These are phyloP conservation scores for Lablab purpureus DNA, from an alignment of 306 rosid genomes.

Conservation along the genomic window DNA sequence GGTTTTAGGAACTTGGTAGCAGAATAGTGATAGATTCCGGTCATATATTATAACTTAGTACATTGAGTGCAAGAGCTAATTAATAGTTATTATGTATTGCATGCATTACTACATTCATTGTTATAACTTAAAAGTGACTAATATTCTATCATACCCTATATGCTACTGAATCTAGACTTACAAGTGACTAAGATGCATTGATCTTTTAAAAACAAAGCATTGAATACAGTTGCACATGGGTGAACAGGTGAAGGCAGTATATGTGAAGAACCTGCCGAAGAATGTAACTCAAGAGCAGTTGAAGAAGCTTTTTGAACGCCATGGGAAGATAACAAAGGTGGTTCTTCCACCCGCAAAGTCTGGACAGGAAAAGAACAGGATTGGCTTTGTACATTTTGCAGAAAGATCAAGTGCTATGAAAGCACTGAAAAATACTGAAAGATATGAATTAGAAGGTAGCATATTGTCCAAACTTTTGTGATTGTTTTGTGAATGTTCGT, in stretches of 20 bases:
- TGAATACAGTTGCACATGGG: slow-evolving; percentile 25
- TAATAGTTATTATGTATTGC: not conserved
- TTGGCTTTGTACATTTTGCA: slow-evolving; percentile 93
- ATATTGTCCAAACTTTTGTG: not conserved
- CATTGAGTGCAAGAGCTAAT: slow-evolving; percentile 6
- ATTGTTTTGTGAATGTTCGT: slow-evolving; percentile 22
- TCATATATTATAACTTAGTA: not conserved
- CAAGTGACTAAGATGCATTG: too few relatives aligned
- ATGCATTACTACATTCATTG: not conserved
- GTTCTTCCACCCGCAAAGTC: slow-evolving; percentile 91
- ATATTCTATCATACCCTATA: slow-evolving; percentile 4
- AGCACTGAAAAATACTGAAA: slow-evolving; percentile 90
- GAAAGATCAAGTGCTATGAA: slow-evolving; percentile 95
- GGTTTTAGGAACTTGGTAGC: slow-evolving; percentile 15
- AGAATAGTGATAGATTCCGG: not conserved
- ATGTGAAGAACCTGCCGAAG: slow-evolving; percentile 89
- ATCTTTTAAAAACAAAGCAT: slow-evolving; percentile 5
- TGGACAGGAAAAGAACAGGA: slow-evolving; percentile 90
- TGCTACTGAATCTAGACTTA: slow-evolving; percentile 2
- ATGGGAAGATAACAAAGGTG: slow-evolving; percentile 95
- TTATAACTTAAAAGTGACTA: not conserved
- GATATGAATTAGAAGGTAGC: slow-evolving; percentile 86
- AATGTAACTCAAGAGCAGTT: slow-evolving; percentile 91
- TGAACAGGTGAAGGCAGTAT: slow-evolving; percentile 89
- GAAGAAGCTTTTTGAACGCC: slow-evolving; percentile 89